phyloP scores from a whole-genome alignment of 2,329 filamentous ascomycete species.

The Plectosphaerella plurivora region DNA sequence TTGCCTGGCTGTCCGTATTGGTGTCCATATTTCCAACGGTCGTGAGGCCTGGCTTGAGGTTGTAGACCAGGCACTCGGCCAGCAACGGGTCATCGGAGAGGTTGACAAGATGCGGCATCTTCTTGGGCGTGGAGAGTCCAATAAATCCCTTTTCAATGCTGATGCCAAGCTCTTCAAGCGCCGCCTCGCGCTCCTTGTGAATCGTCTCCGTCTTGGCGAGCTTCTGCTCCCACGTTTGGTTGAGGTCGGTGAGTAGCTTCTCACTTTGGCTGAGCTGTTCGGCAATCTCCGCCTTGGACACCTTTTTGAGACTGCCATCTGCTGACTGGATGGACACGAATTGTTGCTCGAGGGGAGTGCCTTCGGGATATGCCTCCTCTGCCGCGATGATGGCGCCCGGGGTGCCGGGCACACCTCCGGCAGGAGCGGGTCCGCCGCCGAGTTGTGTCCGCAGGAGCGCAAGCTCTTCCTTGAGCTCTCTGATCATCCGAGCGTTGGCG shows the following conservation, averaged over 20 bases:
- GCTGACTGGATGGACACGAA: conserved; percentile 88
- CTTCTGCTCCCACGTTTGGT: conserved; percentile 99
- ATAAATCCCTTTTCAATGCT: conserved; percentile 99
- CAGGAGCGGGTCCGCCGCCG: conserved; percentile 44
- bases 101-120: conserved; percentile 98
- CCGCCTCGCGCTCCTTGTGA: conserved; percentile 93
- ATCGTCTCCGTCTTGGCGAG: conserved; percentile 92
- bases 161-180: conserved; percentile 93
- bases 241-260: conserved; percentile 91
- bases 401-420: conserved; percentile 13
- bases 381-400: conserved; percentile 48
- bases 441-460: conserved; percentile 83
- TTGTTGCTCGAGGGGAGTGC: conserved; percentile 89
- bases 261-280: conserved; percentile 95
- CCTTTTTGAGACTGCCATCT: conserved; percentile 86
- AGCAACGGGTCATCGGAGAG: conserved; percentile 90
- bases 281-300: conserved; percentile 96
- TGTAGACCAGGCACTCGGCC: conserved; percentile 95
- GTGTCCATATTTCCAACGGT: conserved; percentile 93
- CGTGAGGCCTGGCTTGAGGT: conserved; percentile 91
- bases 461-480: conserved; percentile 94
- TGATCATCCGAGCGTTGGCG: conserved; percentile 97
- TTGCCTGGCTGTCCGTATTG: conserved; percentile 67
- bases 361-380: conserved; percentile 85
- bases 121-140: conserved; percentile 92